phyloP scores from a whole-genome alignment of 352 stramenopile genomes.

The Pilasporangium apinafurcum region DNA sequence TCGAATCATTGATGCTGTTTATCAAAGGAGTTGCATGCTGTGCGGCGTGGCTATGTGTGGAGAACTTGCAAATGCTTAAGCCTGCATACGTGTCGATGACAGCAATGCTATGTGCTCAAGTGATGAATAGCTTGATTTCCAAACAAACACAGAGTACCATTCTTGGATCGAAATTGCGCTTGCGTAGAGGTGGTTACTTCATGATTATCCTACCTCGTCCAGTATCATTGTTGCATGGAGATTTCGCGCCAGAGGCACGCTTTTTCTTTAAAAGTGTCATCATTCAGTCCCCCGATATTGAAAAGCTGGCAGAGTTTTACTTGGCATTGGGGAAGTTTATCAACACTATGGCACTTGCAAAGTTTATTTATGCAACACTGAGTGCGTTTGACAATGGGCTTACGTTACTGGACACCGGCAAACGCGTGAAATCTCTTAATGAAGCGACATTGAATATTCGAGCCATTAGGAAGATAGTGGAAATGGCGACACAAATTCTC shows the following conservation, averaged over 20 bases:
- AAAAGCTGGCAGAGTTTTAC: constrained; percentile 33
- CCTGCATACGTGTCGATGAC: constrained; percentile 12
- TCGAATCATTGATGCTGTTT: constrained; percentile 30
- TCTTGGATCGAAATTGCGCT: constrained; percentile 25
- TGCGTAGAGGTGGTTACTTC: constrained; percentile 46
- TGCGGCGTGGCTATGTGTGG: constrained; percentile 51
- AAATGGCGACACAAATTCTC: constrained; percentile 15
- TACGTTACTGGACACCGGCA: constrained; percentile 2
- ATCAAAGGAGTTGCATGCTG: constrained; percentile 40
- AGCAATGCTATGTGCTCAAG: constrained; percentile 33
- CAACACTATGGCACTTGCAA: constrained; percentile 17
- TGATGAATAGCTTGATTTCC: constrained; percentile 26
- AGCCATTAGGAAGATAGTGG: constrained; percentile 15
- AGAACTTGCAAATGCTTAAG: constrained; percentile 24
- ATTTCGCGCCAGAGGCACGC: constrained; percentile 1
- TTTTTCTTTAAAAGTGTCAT: constrained; percentile 38
- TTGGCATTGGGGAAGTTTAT: constrained; percentile 28
- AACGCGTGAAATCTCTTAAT: neutral
- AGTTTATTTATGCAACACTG: constrained; percentile 23
- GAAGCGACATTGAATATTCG: constrained; percentile 5
- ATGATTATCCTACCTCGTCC: neutral
- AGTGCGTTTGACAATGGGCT: constrained; percentile 20
- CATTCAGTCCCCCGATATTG: constrained; percentile 27
- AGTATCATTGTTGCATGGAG: neutral
- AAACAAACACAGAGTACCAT: constrained; percentile 35